Evolutionary conservation across 192 early-diverging fungal species (phyloP), one percentile per base, ranked within the genome.

Genomic region (Coemansia guatemalensis): DNA sequence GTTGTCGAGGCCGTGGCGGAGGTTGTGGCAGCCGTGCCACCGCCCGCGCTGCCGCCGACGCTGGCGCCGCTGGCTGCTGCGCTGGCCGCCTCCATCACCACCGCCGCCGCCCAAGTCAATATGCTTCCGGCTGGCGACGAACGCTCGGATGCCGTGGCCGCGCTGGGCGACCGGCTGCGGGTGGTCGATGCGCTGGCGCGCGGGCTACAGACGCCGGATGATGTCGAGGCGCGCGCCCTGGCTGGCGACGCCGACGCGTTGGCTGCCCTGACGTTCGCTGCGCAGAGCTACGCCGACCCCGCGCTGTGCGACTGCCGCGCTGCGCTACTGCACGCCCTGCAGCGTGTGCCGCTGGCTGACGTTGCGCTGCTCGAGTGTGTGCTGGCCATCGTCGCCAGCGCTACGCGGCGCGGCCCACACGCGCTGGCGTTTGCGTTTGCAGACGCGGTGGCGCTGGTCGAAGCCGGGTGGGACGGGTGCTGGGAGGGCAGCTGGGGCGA

Each of bases 1-100:
- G 64, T 81, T 17, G 54, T 75, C 23, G 78, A 81, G 60, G 62
- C 78, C 0, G 73, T 81, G 33, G 73, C 73, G n/a, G 72, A 74
- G 32, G 73, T 81, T 2, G 52, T 69, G 5, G 62, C 65, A 62
- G 67, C 69, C 6, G 69, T 64, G 24, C 32, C 65, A 11, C 69
- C 73, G 8, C 51, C 60, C 4, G 52, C 50, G 12, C 78, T 72
- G 24, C 14, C 67, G 1, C 44, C 62, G 4, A 53, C 65, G 4
- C 39, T 75, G 44, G 61, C 32, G 1, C 73, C 73, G n/a, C 66
- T 81, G 30, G 33, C 58, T 2, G 29, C 52, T 2, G 53, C 67
- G 5, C 67, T 81, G 24, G 41, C 50, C 4, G 54, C 23, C 7
- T 60, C 49, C 8, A 48, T 81, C 12, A 8, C 48, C 26, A 44